phyloP scores from a whole-genome alignment of 306 rosid species.

The Urtica urens region DNA sequence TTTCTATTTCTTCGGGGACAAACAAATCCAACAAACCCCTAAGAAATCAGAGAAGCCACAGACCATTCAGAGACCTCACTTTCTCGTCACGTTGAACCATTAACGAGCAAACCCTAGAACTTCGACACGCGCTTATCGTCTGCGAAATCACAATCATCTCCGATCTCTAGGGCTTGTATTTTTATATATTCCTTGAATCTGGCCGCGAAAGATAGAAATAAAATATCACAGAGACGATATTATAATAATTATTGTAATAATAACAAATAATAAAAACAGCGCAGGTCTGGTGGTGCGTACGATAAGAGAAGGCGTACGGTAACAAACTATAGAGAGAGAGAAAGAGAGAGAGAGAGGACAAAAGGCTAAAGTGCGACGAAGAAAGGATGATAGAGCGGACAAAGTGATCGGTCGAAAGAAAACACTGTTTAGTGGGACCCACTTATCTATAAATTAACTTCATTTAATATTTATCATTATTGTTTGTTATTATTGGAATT shows the following conservation, averaged over 20 bases:
- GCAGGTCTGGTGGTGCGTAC: background rate
- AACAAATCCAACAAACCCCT: background rate
- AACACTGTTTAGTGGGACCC: slow-evolving; percentile 40
- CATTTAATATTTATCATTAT: background rate
- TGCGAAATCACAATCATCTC: background rate
- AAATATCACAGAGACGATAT: background rate
- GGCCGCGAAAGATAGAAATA: background rate
- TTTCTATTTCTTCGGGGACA: no score
- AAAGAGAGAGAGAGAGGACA: slow-evolving; percentile 4
- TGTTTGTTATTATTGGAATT: background rate
- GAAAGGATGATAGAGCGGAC: slow-evolving; percentile 31
- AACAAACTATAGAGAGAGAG: background rate
- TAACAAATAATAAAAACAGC: background rate
- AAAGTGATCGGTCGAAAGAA: slow-evolving; percentile 43
- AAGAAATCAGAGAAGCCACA: background rate
- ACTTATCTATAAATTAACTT: slow-evolving; percentile 15
- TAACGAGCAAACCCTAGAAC: background rate
- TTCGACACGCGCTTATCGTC: background rate
- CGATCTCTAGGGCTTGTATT: background rate
- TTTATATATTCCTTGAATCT: background rate
- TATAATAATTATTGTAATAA: background rate
- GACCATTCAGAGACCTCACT: background rate
- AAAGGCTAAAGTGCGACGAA: slow-evolving; percentile 27
- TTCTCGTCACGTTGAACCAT: background rate
- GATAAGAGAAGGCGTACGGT: slow-evolving; percentile 1